A percentile compares a stretch with the other conserved stretches of the same genome.
Conservation (phyloP, 2,329 filamentous ascomycete species). For the Ophiocordyceps camponoti-rufipedis region DNA sequence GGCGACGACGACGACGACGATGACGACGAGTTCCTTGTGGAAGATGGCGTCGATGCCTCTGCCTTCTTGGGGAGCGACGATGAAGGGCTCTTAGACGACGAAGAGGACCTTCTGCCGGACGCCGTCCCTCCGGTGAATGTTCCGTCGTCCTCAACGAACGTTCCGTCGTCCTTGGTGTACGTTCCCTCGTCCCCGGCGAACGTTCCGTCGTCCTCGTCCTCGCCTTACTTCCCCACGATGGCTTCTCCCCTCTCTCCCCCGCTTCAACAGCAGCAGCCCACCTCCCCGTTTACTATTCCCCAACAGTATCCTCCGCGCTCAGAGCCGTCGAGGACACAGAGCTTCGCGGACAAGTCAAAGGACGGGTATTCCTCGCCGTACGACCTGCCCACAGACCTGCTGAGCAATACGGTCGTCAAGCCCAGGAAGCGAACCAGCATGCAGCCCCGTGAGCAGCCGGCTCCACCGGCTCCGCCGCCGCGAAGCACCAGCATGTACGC, state of each 20-base stretch:
- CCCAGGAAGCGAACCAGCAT: conserved; percentile 46
- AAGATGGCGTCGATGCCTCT: conserved; percentile 36
- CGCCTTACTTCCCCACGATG: too few species aligned
- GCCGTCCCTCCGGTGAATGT: conserved; percentile 6
- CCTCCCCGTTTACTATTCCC: conserved; percentile 8
- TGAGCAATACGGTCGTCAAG: conserved; percentile 34
- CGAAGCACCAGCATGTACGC: conserved; percentile 42
- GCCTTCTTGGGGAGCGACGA: conserved; percentile 67
- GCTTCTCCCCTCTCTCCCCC: too few species aligned
- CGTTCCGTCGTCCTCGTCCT: too few species aligned
- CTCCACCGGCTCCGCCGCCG: conserved; percentile 28
- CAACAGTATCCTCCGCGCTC: conserved; percentile 18
- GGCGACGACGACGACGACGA: conserved; percentile 62
- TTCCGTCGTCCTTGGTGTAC: too few species aligned
- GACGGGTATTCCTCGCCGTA: conserved; percentile 89
- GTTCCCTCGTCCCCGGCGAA: too few species aligned
- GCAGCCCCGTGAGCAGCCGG: conserved; percentile 34
- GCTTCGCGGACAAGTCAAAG: conserved; percentile 80
- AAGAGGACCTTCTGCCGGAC: conserved; percentile 27
- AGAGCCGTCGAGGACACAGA: conserved; percentile 46
- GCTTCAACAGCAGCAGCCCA: conserved; percentile 5
- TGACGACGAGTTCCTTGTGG: conserved; percentile 46
- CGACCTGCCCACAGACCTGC: conserved; percentile 77
- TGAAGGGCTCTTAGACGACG: conserved; percentile 51
- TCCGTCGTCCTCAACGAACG: conserved; percentile 6